A percentile compares a stretch with the other conserved stretches of the same genome.
Evolutionary conservation across 176 grass and related monocot species (phyloP).

Genomic region (Musa itinerans): DNA sequence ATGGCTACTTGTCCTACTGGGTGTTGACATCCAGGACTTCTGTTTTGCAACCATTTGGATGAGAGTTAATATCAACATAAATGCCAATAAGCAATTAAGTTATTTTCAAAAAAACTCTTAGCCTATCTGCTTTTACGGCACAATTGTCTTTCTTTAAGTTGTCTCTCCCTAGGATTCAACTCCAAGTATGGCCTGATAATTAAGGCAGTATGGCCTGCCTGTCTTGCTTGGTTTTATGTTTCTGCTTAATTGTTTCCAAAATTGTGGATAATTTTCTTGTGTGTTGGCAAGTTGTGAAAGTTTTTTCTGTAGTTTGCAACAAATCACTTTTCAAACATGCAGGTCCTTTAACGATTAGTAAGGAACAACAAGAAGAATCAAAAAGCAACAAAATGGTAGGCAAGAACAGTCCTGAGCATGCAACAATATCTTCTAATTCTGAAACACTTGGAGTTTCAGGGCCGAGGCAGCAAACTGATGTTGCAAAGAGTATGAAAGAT

Average conservation of each 20-base stretch:
- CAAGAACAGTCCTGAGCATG: slow-evolving; percentile 27
- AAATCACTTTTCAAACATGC: background rate
- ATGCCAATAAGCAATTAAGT: background rate
- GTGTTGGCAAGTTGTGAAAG: background rate
- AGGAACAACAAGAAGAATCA: slow-evolving; percentile 24
- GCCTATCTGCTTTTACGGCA: background rate
- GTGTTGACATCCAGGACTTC: too few relatives aligned
- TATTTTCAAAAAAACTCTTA: background rate
- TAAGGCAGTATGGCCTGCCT: background rate
- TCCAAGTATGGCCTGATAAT: background rate
- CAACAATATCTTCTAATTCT: slow-evolving; percentile 24
- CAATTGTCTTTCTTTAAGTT: too few relatives aligned
- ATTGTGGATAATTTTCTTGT: background rate
- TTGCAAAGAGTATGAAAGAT: slow-evolving; percentile 71
- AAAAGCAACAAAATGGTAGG: slow-evolving; percentile 23
- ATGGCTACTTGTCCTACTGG: too few relatives aligned
- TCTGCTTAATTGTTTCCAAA: background rate
- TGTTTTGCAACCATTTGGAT: too few relatives aligned
- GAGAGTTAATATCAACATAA: too few relatives aligned
- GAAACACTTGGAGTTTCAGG: slow-evolving; percentile 22
- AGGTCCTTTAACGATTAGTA: background rate
- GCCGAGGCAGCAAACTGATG: slow-evolving; percentile 33
- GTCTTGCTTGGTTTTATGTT: background rate
- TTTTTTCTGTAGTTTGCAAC: background rate
- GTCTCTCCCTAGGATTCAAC: too few relatives aligned